Conservation (phyloP, 164 flowering plant species). For the Vitis rupestris region DNA sequence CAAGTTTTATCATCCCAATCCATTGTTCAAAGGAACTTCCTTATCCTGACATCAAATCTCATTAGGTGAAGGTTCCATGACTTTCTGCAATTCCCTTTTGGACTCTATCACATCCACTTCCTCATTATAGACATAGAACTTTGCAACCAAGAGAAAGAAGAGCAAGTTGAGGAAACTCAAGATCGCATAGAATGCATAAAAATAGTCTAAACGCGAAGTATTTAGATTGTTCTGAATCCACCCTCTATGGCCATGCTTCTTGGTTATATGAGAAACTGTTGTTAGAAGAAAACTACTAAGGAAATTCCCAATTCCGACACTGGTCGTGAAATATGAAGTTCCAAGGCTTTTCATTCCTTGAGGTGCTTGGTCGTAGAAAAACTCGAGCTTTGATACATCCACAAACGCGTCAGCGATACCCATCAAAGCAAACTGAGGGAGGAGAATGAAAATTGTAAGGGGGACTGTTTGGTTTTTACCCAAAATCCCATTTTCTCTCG, state of each 20-base stretch:
- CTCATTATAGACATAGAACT: conserved; percentile 43
- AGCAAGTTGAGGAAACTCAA: conserved; percentile 46
- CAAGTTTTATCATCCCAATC: not conserved
- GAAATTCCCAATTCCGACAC: conserved; percentile 55
- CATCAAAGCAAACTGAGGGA: conserved; percentile 55
- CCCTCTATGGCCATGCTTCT: conserved; percentile 35
- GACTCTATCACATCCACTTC: conserved; percentile 30
- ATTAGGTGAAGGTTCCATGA: not conserved
- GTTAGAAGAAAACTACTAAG: conserved; percentile 48
- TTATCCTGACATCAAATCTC: no score
- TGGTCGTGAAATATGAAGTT: conserved; percentile 50
- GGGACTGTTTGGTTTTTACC: conserved; percentile 32
- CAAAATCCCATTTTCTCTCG: conserved; percentile 25
- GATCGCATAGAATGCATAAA: conserved; percentile 42
- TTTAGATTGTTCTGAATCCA: conserved; percentile 65
- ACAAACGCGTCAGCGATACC: conserved; percentile 56
- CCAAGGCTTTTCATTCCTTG: conserved; percentile 67
- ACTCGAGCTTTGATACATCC: conserved; percentile 62
- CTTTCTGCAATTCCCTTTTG: conserved; percentile 19
- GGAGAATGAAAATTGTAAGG: conserved; percentile 45
- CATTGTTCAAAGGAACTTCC: not conserved
- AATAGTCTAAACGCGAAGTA: conserved; percentile 56
- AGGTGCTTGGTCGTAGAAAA: conserved; percentile 74
- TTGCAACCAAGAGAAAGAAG: conserved; percentile 42
- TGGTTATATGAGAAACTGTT: conserved; percentile 38